Evolutionary conservation across 78 protist genomes (phyloP).

Genomic region (Dictyostelium intermedium): DNA sequence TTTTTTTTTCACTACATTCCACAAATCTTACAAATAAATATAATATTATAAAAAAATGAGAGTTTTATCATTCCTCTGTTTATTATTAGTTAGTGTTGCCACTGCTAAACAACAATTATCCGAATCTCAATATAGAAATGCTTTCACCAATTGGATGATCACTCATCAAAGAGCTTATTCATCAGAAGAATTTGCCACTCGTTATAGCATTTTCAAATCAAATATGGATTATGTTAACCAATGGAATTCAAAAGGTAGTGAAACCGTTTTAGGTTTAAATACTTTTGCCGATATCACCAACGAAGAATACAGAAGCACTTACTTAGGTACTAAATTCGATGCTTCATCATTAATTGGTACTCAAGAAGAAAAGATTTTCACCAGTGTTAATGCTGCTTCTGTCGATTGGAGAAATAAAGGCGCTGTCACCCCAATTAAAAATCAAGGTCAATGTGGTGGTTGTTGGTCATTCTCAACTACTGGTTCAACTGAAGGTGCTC

Average conservation of each 20-base stretch:
- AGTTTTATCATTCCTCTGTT: not conserved
- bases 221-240: slow-evolving; percentile 47
- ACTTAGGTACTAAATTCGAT: slow-evolving; percentile 40
- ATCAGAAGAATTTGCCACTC: slow-evolving; percentile 10
- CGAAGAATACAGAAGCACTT: slow-evolving; percentile 30
- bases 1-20: too few relatives aligned
- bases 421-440: slow-evolving; percentile 84
- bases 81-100: not conserved
- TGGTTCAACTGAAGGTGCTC: slow-evolving; percentile 75
- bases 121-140: slow-evolving; percentile 15
- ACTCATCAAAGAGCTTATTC: not conserved
- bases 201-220: slow-evolving; percentile 31
- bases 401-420: slow-evolving; percentile 86
- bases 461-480: slow-evolving; percentile 91
- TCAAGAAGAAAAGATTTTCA: not conserved
- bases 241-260: slow-evolving; percentile 64
- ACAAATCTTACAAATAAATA: not conserved
- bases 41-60: not conserved
- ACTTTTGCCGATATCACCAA: slow-evolving; percentile 66
- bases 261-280: slow-evolving; percentile 57
- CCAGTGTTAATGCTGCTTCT: not conserved
- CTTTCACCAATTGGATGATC: slow-evolving; percentile 55
- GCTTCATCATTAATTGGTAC: not conserved
- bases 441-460: slow-evolving; percentile 91
- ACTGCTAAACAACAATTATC: slow-evolving; percentile 4